These are phyloP conservation scores for Talaromyces piceae DNA, from an alignment of 2,329 filamentous ascomycete genomes.

Conservation along the genomic window DNA sequence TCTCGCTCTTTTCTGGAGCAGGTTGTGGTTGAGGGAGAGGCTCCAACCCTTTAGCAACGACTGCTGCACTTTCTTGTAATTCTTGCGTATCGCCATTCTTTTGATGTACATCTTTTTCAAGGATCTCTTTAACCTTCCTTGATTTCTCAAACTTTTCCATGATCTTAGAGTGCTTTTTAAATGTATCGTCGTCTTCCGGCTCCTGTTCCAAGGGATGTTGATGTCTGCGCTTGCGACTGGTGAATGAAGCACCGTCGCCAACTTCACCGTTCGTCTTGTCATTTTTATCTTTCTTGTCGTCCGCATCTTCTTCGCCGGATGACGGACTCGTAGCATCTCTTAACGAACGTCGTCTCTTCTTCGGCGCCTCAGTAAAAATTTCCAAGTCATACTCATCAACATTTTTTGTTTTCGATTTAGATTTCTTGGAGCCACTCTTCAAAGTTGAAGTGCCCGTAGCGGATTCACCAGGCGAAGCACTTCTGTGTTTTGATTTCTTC, in stretches of 20 bases:
- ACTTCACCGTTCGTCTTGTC: conserved; percentile 16
- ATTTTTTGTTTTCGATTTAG: not conserved
- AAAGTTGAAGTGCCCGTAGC: not conserved
- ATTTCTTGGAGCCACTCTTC: not conserved
- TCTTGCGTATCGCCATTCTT: conserved; percentile 8
- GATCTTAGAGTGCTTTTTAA: conserved; percentile 28
- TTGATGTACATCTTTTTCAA: conserved; percentile 12
- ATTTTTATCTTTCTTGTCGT: not conserved
- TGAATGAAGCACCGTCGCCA: conserved; percentile 20
- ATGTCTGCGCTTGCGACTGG: conserved; percentile 15
- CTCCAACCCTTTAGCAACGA: conserved; percentile 53
- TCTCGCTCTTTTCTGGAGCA: conserved; percentile 48
- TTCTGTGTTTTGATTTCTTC: not conserved
- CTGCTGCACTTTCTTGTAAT: conserved; percentile 19
- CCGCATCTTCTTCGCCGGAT: not conserved
- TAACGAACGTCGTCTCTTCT: not conserved
- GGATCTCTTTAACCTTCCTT: conserved; percentile 14
- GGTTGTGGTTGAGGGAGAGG: conserved; percentile 68
- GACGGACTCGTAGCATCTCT: not conserved
- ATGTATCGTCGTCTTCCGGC: conserved; percentile 18
- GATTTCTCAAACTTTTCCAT: conserved; percentile 35
- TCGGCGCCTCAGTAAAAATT: not conserved
- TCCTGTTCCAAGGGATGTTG: conserved; percentile 14
- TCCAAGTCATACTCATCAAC: not conserved
- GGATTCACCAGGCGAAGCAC: not conserved